phyloP scores from a whole-genome alignment of 345 rosid species.

The Populus davidiana region DNA sequence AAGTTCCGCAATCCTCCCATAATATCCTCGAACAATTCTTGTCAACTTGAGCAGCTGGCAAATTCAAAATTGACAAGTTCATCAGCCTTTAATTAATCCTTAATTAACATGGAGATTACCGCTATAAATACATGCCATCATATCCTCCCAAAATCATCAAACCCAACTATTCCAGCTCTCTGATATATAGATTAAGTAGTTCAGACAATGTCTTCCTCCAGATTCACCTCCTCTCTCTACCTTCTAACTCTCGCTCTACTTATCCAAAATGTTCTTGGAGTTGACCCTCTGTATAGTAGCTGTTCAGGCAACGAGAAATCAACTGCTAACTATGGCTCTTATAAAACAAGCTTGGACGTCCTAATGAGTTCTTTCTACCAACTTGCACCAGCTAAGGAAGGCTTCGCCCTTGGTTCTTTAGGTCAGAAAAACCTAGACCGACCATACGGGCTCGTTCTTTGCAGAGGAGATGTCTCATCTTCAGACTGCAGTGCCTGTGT shows the following conservation, averaged over 20 bases:
- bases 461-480: slow-evolving; percentile 56
- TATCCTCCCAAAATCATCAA: background rate
- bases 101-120: too few species aligned
- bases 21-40: too few species aligned
- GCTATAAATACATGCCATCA: background rate
- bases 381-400: slow-evolving; percentile 23
- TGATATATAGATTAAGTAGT: background rate
- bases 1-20: too few species aligned
- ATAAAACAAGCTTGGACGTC: background rate
- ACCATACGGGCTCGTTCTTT: slow-evolving; percentile 8
- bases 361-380: background rate
- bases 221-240: background rate
- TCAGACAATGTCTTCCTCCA: background rate
- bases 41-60: background rate
- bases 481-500: slow-evolving; percentile 51
- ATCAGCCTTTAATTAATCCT: too few species aligned
- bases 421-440: background rate
- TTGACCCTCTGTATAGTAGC: background rate
- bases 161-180: background rate
- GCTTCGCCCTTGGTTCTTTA: background rate
- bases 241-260: background rate
- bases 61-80: background rate
- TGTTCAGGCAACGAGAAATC: background rate
- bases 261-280: background rate
- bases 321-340: background rate